Conservation (phyloP, 208 protist species). For the Vickermania ingenoplastis region DNA sequence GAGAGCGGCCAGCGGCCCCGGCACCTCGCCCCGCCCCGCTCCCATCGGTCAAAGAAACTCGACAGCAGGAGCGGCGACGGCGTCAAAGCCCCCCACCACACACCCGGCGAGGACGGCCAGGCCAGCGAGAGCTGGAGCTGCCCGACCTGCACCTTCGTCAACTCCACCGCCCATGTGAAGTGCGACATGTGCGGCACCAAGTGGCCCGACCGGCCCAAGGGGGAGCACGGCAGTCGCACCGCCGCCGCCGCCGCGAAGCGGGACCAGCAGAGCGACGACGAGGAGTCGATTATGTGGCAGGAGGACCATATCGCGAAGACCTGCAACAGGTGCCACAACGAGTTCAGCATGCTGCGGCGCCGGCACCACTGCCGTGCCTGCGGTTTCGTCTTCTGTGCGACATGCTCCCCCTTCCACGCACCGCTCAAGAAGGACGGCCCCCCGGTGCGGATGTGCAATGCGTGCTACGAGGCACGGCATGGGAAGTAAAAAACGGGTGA, state of each 20-base stretch:
- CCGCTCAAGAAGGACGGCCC: constrained; percentile 26
- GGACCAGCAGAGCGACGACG: constrained; percentile 43
- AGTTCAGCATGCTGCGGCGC: constrained; percentile 55
- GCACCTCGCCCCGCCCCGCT: constrained; percentile 15
- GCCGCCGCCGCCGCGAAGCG: constrained; percentile 8
- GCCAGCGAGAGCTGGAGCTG: constrained; percentile 36
- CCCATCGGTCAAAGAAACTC: constrained; percentile 2
- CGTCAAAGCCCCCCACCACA: background rate
- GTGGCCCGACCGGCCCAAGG: constrained; percentile 37
- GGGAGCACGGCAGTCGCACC: constrained; percentile 5
- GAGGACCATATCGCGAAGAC: constrained; percentile 51
- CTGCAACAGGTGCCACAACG: constrained; percentile 66
- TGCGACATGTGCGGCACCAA: constrained; percentile 66
- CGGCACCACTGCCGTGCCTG: constrained; percentile 79
- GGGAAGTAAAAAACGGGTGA: constrained; percentile 18
- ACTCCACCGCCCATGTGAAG: constrained; percentile 25
- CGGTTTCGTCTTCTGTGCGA: constrained; percentile 77
- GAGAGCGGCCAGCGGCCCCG: constrained; percentile 63
- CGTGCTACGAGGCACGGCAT: constrained; percentile 34
- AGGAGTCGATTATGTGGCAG: constrained; percentile 71
- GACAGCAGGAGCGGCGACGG: background rate
- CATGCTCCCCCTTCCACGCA: constrained; percentile 48
- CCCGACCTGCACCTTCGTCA: constrained; percentile 57
- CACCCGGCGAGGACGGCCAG: background rate
- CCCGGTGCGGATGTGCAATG: constrained; percentile 49